A percentile compares a stretch with the other conserved stretches of the same genome.
Conservation (phyloP, 495 filamentous ascomycete genomes). For the Lophiotrema nucula region DNA sequence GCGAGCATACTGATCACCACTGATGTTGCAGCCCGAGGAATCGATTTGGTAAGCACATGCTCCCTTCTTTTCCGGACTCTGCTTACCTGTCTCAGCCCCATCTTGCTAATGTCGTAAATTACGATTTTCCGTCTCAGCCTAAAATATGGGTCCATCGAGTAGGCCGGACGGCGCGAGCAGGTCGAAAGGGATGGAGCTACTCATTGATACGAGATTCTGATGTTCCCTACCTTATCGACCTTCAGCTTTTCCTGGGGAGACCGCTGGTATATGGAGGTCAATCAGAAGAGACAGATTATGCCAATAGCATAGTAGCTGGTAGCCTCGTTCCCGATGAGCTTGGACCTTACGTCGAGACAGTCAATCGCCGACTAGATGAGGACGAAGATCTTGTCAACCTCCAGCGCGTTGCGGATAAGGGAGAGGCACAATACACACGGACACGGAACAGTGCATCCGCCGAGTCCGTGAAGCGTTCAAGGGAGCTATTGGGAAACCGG, state of each 20-base stretch:
- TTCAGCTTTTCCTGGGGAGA: slow-evolving; percentile 90
- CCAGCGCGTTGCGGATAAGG: slow-evolving; percentile 72
- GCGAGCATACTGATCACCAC: slow-evolving; percentile 95
- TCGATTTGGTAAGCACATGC: no score
- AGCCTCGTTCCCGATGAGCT: slow-evolving; percentile 65
- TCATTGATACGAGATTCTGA: slow-evolving; percentile 83
- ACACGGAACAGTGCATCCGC: slow-evolving; percentile 84
- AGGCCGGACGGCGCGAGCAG: slow-evolving; percentile 90
- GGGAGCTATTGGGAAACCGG: slow-evolving; percentile 66
- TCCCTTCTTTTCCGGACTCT: no score
- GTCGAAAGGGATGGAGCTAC: slow-evolving; percentile 89
- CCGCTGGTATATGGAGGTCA: slow-evolving; percentile 62
- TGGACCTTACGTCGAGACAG: slow-evolving; percentile 72
- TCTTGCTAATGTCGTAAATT: slow-evolving; percentile 97
- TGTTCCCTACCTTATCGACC: slow-evolving; percentile 83
- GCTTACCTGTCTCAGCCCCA: no score
- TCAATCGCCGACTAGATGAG: slow-evolving; percentile 71
- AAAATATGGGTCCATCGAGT: slow-evolving; percentile 97
- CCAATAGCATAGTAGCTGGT: slow-evolving; percentile 78
- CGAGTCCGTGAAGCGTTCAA: slow-evolving; percentile 82
- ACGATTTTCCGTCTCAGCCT: slow-evolving; percentile 93
- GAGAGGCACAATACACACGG: slow-evolving; percentile 86
- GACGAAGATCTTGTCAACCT: slow-evolving; percentile 69
- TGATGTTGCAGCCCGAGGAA: slow-evolving; percentile 93
- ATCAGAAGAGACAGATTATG: slow-evolving; percentile 61